Evolutionary conservation across 805 yeast species (phyloP), one percentile per base, ranked within the genome.

Genomic region (Kodamaea kakaduensis): DNA sequence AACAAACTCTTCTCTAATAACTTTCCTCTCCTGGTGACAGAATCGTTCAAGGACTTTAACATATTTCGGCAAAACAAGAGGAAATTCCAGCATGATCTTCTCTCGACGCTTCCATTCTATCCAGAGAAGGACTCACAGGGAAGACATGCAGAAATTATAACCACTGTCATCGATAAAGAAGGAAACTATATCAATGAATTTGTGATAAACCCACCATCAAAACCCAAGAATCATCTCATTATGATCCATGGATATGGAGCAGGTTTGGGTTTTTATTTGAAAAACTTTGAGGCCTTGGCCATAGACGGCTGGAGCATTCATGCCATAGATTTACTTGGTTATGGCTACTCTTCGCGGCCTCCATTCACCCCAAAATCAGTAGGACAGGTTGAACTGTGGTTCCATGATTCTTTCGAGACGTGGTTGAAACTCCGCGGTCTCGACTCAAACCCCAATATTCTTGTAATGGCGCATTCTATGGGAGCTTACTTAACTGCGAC

Each of bases 271-370:
- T 57, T 66, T 32, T 67, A 46, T 51, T n/a, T 72, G 50, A 54
- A 69, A 39, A 61, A 62, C 31, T 64, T 64, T 21, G 55, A 54
- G n/a, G 53, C 38, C 2, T 38, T 65, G 3, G 16, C 38, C 7
- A 32, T 39, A 22, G 62, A 72, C 18, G 61, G 71, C 25, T 84
- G 93, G 84, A 73, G 81, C 37, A 67, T 89, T 29, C 96, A 87
- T 61, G 84, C 96, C 0, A 72, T 90, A 3, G 98, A 90, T 52
- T 61, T 89, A 37, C 71, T 87, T 2, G 98, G 98, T 0, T 90
- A 84, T 59, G 98, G 97, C 1, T 78, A 85, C 38, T 84, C 95
- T 1, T 76, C 95, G 1, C 70, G 97, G 43, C 94, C 94, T 1
- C 64, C 69, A 31, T 86, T 84, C 52, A 71, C 72, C 23, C 29